Percentiles rank a stretch among this genome's conserved stretches.
These are phyloP conservation scores for Metschnikowia matae DNA, from an alignment of 805 yeast species.

Conservation along the genomic window DNA sequence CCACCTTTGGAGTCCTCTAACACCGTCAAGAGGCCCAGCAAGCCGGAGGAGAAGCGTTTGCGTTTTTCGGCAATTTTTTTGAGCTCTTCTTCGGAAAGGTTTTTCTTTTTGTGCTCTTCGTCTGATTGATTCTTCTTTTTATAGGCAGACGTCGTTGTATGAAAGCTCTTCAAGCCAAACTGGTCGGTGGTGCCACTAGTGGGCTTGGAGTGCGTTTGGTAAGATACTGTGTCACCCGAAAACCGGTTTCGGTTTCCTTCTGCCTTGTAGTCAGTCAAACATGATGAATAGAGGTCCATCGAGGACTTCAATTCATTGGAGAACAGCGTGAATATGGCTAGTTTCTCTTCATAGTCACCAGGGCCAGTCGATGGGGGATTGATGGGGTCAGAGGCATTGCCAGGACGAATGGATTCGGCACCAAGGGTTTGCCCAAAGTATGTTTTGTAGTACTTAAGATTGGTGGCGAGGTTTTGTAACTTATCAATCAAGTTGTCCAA, in stretches of 20 bases:
- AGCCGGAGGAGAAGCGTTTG: constrained; percentile 34
- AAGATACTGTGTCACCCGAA: constrained; percentile 10
- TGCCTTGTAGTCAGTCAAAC: constrained; percentile 23
- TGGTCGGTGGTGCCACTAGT: constrained; percentile 15
- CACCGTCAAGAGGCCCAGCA: constrained; percentile 38
- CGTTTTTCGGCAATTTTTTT: constrained; percentile 12
- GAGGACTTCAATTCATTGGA: constrained; percentile 27
- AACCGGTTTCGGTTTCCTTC: constrained; percentile 9
- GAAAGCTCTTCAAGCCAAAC: constrained; percentile 32
- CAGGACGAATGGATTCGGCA: not conserved
- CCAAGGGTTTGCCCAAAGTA: constrained; percentile 15
- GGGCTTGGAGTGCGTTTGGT: constrained; percentile 18
- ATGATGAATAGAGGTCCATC: constrained; percentile 29
- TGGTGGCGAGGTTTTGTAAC: constrained; percentile 29
- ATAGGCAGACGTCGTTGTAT: constrained; percentile 20
- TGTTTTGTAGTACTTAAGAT: constrained; percentile 35
- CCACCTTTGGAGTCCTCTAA: constrained; percentile 26
- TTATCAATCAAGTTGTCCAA: constrained; percentile 28
- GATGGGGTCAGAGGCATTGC: not conserved
- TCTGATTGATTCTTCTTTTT: constrained; percentile 24
- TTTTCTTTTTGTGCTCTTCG: constrained; percentile 21
- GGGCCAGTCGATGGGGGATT: constrained; percentile 11
- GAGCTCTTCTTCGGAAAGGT: constrained; percentile 11
- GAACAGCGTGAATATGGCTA: constrained; percentile 35
- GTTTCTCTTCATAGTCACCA: constrained; percentile 35